Percentiles rank a stretch among this genome's conserved stretches.
phyloP scores from a whole-genome alignment of 768 basidiomycete species.

The Tulasnella sp. region DNA sequence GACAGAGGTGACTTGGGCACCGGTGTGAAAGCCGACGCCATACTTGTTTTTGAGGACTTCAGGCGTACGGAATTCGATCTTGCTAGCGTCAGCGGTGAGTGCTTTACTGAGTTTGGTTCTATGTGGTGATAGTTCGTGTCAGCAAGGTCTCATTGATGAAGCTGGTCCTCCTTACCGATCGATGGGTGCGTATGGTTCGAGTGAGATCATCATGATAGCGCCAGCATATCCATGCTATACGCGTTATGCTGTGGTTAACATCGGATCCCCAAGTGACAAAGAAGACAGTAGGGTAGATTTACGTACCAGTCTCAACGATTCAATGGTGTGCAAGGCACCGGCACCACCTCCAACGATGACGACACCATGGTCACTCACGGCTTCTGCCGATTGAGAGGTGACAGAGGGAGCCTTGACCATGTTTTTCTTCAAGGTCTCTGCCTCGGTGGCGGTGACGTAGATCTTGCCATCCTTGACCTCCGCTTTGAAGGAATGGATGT shows the following conservation, averaged over 20 bases:
- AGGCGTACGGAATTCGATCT: constrained; percentile 60
- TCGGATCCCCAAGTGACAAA: not conserved
- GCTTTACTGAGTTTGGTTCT: constrained; percentile 87
- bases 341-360: constrained; percentile 83
- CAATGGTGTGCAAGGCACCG: constrained; percentile 63
- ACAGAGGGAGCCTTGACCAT: constrained; percentile 40
- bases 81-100: constrained; percentile 64
- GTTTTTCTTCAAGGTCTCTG: constrained; percentile 54
- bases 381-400: constrained; percentile 34
- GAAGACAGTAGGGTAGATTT: not conserved
- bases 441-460: constrained; percentile 58
- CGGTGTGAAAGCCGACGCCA: constrained; percentile 52
- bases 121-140: too few species aligned
- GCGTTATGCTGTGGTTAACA: not conserved
- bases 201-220: constrained; percentile 69
- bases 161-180: constrained; percentile 45
- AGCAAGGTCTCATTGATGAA: not conserved
- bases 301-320: constrained; percentile 69
- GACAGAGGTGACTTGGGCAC: constrained; percentile 51
- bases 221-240: constrained; percentile 62
- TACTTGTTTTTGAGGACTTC: constrained; percentile 71
- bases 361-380: constrained; percentile 44
- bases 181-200: constrained; percentile 70
- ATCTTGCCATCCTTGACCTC: constrained; percentile 62
- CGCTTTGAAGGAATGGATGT: constrained; percentile 69